Base-by-base conservation (phyloP, 225 moss, liverwort and hornwort genomes). In the Polytrichum commune region DNA sequence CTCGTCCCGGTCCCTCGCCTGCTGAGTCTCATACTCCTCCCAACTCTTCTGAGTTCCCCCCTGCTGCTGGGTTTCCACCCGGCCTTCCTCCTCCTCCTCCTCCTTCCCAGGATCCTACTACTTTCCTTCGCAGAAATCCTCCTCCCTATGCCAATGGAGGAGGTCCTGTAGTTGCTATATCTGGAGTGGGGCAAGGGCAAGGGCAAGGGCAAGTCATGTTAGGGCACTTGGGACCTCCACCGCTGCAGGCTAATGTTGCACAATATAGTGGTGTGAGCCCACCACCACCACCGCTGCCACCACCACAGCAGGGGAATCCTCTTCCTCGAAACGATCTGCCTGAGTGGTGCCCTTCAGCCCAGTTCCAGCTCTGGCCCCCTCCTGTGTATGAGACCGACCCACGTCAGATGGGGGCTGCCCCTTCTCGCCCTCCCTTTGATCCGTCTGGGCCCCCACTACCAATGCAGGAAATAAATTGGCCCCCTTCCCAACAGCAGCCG, bases 341-440 rank as follows among this genome's bases (percentile, higher is more conserved):
- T 13, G 90, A 89, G 33, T 90, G 90, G 90, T 76, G 77, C 27
- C 78, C 85, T 33, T 66, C 88, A 7, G 73, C 86, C 72, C 76
- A 72, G 65, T 82, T 86, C 66, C 76, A 88, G 57, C 79, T 78
- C 27, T 66, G 83, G 69, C 62, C 72, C 26, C 83, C 81, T 46
- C 68, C 81, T 53, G 26, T 71, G 29, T 81, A 85, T 10, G 84
- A 78, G 65, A 75, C 20, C 27, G 74, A 77, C 35, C 65, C 70
- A 53, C 77, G 77, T 64, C 74, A 72, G 32, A 66, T 73, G 64
- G 71, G 63, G 73, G 78, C 70, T 67, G 80, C 80, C 18, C 75
- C 71, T 65, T 55, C 75, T 5, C 84, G 73, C 62, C 78, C 77
- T 25, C 78, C 73, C 70, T 86, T 86, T n/a, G 82, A 86, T 64